Percentiles rank a stretch among this genome's conserved stretches.
Conservation (phyloP, 768 basidiomycete genomes). For the Leccinellum luteum region DNA sequence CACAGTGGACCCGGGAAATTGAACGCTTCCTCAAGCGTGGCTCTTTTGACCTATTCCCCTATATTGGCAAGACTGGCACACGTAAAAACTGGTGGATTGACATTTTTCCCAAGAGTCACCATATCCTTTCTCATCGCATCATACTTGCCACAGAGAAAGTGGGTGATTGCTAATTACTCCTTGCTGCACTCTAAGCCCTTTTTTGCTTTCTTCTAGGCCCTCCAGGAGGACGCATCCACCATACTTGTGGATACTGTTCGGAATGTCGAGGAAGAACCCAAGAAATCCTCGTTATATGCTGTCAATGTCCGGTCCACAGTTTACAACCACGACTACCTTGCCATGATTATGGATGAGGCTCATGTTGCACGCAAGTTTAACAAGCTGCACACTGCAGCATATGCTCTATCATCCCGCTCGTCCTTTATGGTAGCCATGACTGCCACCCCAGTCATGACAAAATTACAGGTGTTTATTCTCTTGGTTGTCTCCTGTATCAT, state of each 20-base stretch:
- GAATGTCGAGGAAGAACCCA: not conserved
- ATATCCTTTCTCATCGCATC: no score
- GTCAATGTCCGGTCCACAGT: no score
- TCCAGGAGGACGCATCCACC: not conserved
- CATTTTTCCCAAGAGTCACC: no score
- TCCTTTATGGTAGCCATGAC: conserved; percentile 6
- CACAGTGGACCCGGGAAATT: not conserved
- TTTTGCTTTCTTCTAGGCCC: no score
- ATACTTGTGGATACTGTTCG: not conserved
- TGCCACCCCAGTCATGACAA: conserved; percentile 2
- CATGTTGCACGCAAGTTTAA: conserved; percentile 5
- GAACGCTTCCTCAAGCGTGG: conserved; percentile 1
- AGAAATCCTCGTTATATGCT: no score
- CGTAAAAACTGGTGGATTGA: no score
- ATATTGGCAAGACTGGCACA: no score
- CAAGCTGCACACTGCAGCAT: not conserved
- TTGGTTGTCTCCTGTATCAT: no score
- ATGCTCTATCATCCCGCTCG: not conserved
- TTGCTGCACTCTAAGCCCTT: no score
- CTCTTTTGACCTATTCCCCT: no score
- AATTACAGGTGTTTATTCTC: conserved; percentile 2
- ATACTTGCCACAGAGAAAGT: no score
- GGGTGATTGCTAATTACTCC: no score
- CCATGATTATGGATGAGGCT: conserved; percentile 3
- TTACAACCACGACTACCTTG: not conserved